phyloP scores from a whole-genome alignment of 2,329 filamentous ascomycete species.

The Talaromyces funiculosus region DNA sequence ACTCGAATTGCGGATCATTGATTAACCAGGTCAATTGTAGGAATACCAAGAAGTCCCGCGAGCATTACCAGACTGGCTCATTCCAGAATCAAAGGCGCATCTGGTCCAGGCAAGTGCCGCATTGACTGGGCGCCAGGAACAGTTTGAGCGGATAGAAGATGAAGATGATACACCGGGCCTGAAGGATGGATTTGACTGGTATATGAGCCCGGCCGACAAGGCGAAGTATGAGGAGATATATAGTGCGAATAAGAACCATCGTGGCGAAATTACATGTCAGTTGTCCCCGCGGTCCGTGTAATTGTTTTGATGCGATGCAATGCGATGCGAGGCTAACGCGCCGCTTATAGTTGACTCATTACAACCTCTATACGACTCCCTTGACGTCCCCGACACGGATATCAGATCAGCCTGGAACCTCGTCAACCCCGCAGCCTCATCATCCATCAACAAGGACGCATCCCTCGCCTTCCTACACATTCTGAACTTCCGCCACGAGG shows the following conservation, averaged over 20 bases:
- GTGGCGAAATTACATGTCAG: conserved; percentile 76
- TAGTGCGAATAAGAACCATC: conserved; percentile 78
- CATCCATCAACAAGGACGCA: conserved; percentile 89
- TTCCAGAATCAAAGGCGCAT: conserved; percentile 91
- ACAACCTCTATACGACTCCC: conserved; percentile 70
- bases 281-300: conserved; percentile 12
- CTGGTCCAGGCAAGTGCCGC: conserved; percentile 78
- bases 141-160: conserved; percentile 77
- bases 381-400: conserved; percentile 66
- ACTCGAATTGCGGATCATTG: background rate
- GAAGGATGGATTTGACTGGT: conserved; percentile 98
- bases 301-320: background rate
- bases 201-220: conserved; percentile 91
- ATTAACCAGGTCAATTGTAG: conserved; percentile 39
- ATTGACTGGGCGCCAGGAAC: conserved; percentile 69
- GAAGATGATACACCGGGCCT: conserved; percentile 75
- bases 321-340: background rate
- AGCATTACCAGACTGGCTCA: conserved; percentile 86
- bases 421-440: conserved; percentile 80
- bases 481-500: conserved; percentile 90
- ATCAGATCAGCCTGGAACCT: conserved; percentile 93
- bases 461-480: conserved; percentile 93
- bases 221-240: conserved; percentile 97
- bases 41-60: conserved; percentile 86
- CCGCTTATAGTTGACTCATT: conserved; percentile 61